Conservation (phyloP, 202 grass and related monocot species). For the Setaria italica region DNA sequence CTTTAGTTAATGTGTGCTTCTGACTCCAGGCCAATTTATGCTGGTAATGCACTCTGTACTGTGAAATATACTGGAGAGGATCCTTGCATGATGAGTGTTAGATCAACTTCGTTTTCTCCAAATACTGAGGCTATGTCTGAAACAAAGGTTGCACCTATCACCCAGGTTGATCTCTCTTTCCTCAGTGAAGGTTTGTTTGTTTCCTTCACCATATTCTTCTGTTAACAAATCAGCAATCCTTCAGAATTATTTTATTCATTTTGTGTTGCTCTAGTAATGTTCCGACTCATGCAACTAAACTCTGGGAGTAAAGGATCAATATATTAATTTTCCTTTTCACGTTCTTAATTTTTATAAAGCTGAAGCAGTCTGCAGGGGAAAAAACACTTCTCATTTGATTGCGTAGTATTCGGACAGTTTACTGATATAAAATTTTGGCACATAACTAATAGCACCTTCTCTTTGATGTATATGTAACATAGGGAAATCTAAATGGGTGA, state of each 20-base stretch:
- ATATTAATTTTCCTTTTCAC: slow-evolving; percentile 10
- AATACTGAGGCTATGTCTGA: slow-evolving; percentile 52
- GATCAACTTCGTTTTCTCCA: slow-evolving; percentile 85
- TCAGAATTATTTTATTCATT: not conserved
- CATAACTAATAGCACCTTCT: slow-evolving; percentile 32
- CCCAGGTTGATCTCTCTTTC: slow-evolving; percentile 88
- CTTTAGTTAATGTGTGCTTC: slow-evolving; percentile 4
- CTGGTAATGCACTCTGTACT: slow-evolving; percentile 96
- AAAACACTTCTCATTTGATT: not conserved
- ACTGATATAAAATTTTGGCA: not conserved
- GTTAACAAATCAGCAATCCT: slow-evolving; percentile 16
- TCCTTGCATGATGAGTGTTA: slow-evolving; percentile 92
- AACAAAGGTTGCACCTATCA: slow-evolving; percentile 69
- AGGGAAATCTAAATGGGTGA: slow-evolving; percentile 80
- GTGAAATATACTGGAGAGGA: slow-evolving; percentile 71
- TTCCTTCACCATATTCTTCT: slow-evolving; percentile 48
- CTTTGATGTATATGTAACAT: slow-evolving; percentile 39
- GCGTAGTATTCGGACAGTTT: not conserved
- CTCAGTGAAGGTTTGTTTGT: slow-evolving; percentile 86
- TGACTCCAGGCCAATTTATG: slow-evolving; percentile 88
- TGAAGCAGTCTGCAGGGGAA: slow-evolving; percentile 15
- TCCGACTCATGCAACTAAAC: not conserved
- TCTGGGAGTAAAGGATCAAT: not conserved
- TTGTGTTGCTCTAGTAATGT: not conserved
- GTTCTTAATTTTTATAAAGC: not conserved